Conservation (phyloP, 2,329 filamentous ascomycete genomes). For the Arthrinium phaeospermum region DNA sequence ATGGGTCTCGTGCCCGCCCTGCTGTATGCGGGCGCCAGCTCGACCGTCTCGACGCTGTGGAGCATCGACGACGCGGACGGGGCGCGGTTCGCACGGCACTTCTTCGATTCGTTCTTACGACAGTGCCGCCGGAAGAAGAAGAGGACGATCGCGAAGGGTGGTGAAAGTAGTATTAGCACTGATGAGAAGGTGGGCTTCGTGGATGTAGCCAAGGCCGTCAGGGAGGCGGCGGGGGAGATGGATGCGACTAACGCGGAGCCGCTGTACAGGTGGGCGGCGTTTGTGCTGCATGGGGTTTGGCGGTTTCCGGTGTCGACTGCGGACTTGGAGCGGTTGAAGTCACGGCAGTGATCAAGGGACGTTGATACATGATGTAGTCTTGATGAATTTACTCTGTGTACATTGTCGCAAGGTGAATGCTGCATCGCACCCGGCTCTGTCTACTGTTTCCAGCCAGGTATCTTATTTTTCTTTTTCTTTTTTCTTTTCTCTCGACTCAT, state of each 20-base stretch:
- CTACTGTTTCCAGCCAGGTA: no score
- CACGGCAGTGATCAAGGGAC: neutral
- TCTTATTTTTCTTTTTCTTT: no score
- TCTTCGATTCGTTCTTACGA: neutral
- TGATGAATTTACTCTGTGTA: no score
- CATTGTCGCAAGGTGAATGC: no score
- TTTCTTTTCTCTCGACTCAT: no score
- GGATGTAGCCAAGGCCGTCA: neutral
- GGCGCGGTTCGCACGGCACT: neutral
- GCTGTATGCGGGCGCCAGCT: slow-evolving; percentile 1
- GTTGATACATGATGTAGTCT: neutral
- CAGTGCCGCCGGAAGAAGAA: neutral
- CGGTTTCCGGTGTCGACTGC: neutral
- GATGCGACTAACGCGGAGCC: neutral
- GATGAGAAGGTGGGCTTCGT: neutral
- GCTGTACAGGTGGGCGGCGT: neutral
- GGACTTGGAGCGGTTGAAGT: neutral
- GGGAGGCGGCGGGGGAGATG: neutral
- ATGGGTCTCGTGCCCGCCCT: neutral
- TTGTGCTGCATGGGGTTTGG: slow-evolving; percentile 1
- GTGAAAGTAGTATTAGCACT: neutral
- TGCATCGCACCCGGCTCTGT: no score
- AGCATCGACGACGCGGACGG: neutral
- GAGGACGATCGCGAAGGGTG: neutral
- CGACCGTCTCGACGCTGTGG: slow-evolving; percentile 1